A percentile compares a stretch with the other conserved stretches of the same genome.
These are phyloP conservation scores for Neofusicoccum laricinum DNA, from an alignment of 2,329 filamentous ascomycete genomes.

Conservation along the genomic window DNA sequence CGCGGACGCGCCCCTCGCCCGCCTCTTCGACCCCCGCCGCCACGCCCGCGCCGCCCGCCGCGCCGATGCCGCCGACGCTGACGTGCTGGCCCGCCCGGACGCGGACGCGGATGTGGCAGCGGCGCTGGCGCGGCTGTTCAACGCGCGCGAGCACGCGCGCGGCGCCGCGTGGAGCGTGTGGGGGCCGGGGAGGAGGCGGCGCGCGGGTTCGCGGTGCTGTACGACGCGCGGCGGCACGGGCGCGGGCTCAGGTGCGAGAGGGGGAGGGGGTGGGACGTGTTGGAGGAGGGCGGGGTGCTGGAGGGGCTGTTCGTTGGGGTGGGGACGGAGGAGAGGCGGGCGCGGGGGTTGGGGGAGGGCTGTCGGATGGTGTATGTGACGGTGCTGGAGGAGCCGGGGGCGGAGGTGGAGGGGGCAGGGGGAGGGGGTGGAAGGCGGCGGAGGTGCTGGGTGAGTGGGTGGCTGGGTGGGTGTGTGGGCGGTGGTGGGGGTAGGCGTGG, in stretches of 20 bases:
- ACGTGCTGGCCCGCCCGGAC: background rate
- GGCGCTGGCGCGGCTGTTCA: background rate
- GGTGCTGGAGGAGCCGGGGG: too few relatives aligned
- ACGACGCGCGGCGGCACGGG: background rate
- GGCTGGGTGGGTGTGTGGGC: too few relatives aligned
- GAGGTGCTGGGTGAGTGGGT: too few relatives aligned
- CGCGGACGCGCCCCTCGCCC: conserved; percentile 18
- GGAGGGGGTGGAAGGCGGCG: too few relatives aligned
- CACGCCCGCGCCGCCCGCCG: background rate
- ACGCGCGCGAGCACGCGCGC: background rate
- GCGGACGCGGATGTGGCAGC: too few relatives aligned
- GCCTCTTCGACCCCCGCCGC: background rate
- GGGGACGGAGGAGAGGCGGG: background rate
- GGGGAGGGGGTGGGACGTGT: background rate
- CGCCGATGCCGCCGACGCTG: conserved; percentile 19
- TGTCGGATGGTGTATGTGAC: background rate
- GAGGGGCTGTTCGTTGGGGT: background rate
- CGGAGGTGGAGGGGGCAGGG: too few relatives aligned
- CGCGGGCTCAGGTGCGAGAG: background rate
- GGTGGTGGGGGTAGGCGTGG: too few relatives aligned
- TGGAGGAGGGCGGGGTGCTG: background rate
- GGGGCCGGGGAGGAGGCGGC: background rate
- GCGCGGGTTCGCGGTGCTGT: background rate
- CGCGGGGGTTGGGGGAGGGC: background rate
- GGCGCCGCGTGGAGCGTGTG: background rate